phyloP scores from a whole-genome alignment of 352 stramenopile genomes.

The Blastocystis sp. region DNA sequence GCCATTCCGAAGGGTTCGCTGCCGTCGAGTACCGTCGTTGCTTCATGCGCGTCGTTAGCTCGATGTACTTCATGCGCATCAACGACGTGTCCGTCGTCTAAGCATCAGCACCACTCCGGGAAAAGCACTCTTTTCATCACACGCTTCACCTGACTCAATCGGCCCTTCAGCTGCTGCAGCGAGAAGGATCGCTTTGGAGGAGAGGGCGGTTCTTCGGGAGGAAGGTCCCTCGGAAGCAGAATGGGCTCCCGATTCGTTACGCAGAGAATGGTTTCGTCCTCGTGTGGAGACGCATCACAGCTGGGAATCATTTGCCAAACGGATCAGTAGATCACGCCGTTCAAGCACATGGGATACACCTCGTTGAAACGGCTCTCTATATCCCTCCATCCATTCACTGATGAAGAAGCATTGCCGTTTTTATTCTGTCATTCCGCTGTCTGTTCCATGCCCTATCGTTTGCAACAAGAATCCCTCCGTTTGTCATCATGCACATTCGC shows the following conservation, averaged over 20 bases:
- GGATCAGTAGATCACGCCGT: background rate
- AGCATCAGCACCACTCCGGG: background rate
- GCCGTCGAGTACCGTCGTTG: background rate
- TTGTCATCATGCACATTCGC: too few species aligned
- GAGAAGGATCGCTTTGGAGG: background rate
- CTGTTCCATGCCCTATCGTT: too few species aligned
- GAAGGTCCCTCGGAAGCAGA: background rate
- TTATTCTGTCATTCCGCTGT: too few species aligned
- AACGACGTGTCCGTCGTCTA: background rate
- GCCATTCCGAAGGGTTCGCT: background rate
- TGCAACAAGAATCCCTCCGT: too few species aligned
- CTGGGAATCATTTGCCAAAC: background rate
- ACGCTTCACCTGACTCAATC: background rate
- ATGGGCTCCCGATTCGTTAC: background rate
- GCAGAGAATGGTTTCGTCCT: background rate
- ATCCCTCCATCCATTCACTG: too few species aligned
- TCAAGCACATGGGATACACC: too few species aligned
- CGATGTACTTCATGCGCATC: slow-evolving; percentile 50
- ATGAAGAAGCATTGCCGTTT: too few species aligned
- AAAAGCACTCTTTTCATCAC: background rate
- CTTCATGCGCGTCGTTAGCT: slow-evolving; percentile 19
- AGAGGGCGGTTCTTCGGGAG: background rate
- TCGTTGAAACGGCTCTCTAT: too few species aligned
- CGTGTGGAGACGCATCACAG: background rate
- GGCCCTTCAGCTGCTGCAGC: background rate